phyloP scores from a whole-genome alignment of 2,329 filamentous ascomycete genomes.

The Curvularia sp. region DNA sequence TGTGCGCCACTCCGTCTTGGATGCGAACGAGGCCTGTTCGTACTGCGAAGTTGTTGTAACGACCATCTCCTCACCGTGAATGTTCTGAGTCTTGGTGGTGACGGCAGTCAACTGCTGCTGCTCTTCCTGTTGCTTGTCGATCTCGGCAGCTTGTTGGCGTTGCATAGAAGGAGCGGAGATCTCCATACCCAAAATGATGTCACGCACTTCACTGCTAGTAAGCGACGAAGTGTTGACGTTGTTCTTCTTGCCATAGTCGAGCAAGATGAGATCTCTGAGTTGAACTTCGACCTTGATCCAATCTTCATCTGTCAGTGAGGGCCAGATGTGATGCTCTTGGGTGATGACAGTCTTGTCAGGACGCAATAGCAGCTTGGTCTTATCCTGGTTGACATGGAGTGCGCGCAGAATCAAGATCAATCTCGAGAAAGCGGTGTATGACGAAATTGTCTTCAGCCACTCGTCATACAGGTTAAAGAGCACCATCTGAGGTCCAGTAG shows the following conservation, averaged over 20 bases:
- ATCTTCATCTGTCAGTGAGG: slow-evolving; percentile 88
- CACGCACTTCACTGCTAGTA: slow-evolving; percentile 94
- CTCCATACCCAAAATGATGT: slow-evolving; percentile 99
- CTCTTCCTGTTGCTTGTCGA: slow-evolving; percentile 98
- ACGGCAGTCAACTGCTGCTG: slow-evolving; percentile 96
- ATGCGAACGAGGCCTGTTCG: slow-evolving; percentile 96
- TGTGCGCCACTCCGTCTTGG: slow-evolving; percentile 98
- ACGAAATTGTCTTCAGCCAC: slow-evolving; percentile 98
- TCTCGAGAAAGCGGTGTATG: slow-evolving; percentile 97
- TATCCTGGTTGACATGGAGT: slow-evolving; percentile 96
- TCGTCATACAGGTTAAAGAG: slow-evolving; percentile 99
- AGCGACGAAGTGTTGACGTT: slow-evolving; percentile 98
- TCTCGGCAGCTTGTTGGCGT: slow-evolving; percentile 96
- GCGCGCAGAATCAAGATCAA: slow-evolving; percentile 92
- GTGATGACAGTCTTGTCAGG: slow-evolving; percentile 99
- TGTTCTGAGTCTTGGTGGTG: slow-evolving; percentile 97
- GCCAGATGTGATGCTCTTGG: slow-evolving; percentile 99
- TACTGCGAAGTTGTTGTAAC: slow-evolving; percentile 98
- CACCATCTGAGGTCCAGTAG: slow-evolving; percentile 99
- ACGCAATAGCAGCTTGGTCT: slow-evolving; percentile 92
- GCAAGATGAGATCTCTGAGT: slow-evolving; percentile 91
- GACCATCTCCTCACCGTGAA: slow-evolving; percentile 96
- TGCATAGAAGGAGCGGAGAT: slow-evolving; percentile 98
- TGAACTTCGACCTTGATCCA: slow-evolving; percentile 99
- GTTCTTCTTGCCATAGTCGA: slow-evolving; percentile 99